Evolutionary conservation across 2,329 filamentous ascomycete species (phyloP), one percentile per base, ranked within the genome.

Genomic region (Pezicula rhizophila): DNA sequence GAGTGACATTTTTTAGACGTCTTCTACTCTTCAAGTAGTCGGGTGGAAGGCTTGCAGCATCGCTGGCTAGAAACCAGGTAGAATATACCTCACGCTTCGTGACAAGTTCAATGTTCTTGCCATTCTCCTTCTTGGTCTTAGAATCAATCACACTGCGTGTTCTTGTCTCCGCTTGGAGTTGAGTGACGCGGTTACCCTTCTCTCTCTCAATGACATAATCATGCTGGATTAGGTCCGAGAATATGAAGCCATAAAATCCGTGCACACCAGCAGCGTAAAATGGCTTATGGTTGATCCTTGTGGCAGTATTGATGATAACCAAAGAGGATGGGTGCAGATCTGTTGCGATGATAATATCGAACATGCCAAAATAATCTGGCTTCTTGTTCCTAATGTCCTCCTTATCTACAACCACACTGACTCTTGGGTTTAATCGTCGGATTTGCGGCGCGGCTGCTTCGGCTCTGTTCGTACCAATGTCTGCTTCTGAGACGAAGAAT

Each of bases 241-340:
- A 99, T 57, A 96, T 87, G 71, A 89, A 99, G 48, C 93, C 93
- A 66, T 95, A 97, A 65, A 96, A 79, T 43, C 93, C 93, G 64
- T 96, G 89, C 2, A 86, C 81, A 45, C 84, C 85, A 33, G 90
- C 87, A 8, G 89, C 89, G 68, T 99, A 99, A 68, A 96, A 96
- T 10, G 90, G 84, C 42, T 82, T 81, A 54, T 81, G 78, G 52
- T 85, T 83, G 34, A 95, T 71, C 42, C 92, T 85, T 37, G 90
- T 91, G 25, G 87, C 85, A 18, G 88, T 88, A 70, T 97, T 96
- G 70, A 97, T 86, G 50, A 81, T 78, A 55, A 82, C 82, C 53
- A 95, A 79, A 0, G 82, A 82, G 49, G 79, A 74, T 40, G 93
- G 84, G 60, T 87, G 82, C 20, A 95, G 79, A 64, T 96, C 91